phyloP scores from a whole-genome alignment of 768 basidiomycete genomes.

The Pleurotus djamor region DNA sequence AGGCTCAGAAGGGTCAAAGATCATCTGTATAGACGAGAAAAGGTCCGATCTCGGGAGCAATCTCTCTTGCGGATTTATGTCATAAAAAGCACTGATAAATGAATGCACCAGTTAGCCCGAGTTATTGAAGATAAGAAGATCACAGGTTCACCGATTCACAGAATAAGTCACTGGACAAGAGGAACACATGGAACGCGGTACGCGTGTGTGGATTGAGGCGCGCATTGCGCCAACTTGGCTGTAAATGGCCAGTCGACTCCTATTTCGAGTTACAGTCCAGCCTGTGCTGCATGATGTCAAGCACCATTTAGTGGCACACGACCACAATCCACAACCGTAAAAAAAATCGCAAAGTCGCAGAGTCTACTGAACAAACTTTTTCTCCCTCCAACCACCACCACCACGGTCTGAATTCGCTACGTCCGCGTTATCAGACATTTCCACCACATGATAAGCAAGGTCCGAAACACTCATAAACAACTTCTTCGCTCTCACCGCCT shows the following conservation, averaged over 20 bases:
- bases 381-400: neutral
- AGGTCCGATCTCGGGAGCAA: slow-evolving; percentile 2
- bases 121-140: too few relatives aligned
- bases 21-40: neutral
- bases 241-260: neutral
- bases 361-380: neutral
- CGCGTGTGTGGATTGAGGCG: too few relatives aligned
- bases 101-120: too few relatives aligned
- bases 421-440: neutral
- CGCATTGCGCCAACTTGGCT: too few relatives aligned
- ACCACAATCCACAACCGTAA: neutral
- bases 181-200: too few relatives aligned
- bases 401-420: neutral
- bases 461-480: neutral
- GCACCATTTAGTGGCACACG: neutral
- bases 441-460: slow-evolving; percentile 3
- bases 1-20: too few relatives aligned
- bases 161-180: too few relatives aligned
- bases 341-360: too few relatives aligned
- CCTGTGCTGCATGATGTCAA: neutral
- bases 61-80: too few relatives aligned
- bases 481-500: neutral
- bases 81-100: too few relatives aligned
- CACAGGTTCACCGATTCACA: too few relatives aligned
- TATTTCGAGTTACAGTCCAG: neutral